A percentile compares a stretch with the other conserved stretches of the same genome.
Conservation (phyloP, 768 basidiomycete species). For the Coprinellus aureogranulatus region DNA sequence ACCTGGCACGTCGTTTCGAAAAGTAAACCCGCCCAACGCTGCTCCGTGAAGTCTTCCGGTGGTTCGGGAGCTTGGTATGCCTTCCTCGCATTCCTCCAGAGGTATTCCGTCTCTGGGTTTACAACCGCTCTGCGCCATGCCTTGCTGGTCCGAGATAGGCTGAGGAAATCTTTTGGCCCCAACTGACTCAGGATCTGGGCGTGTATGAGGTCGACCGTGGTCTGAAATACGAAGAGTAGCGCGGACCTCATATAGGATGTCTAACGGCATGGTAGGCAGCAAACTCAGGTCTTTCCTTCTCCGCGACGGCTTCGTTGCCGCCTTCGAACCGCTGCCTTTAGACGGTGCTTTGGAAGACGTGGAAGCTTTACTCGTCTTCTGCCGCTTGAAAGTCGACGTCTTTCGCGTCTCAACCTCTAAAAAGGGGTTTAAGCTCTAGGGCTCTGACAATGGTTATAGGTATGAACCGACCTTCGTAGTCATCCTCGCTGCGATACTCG, state of each 20-base stretch:
- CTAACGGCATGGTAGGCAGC: not conserved
- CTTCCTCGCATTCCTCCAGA: not conserved
- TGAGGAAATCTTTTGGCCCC: constrained; percentile 1
- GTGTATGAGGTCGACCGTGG: not conserved
- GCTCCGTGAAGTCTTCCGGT: not conserved
- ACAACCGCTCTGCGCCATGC: not conserved
- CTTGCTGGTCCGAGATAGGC: constrained; percentile 1
- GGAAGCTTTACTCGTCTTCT: not conserved
- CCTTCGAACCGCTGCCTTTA: not conserved
- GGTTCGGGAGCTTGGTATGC: not conserved
- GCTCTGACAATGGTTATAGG: not conserved
- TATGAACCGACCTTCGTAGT: not conserved
- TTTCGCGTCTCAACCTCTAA: not conserved
- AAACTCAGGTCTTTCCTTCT: not conserved
- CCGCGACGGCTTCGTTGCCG: not conserved
- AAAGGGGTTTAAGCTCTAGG: not conserved
- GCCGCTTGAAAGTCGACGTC: not conserved
- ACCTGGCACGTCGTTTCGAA: not conserved
- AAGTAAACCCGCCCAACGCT: not conserved
- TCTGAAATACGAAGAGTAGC: not conserved
- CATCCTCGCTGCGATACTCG: not conserved
- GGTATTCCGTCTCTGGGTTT: not conserved
- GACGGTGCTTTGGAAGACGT: too few species aligned
- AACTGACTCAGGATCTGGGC: constrained; percentile 3
- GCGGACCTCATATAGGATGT: not conserved